Conservation (phyloP, 768 basidiomycete genomes). For the Pleurotus eryngii region DNA sequence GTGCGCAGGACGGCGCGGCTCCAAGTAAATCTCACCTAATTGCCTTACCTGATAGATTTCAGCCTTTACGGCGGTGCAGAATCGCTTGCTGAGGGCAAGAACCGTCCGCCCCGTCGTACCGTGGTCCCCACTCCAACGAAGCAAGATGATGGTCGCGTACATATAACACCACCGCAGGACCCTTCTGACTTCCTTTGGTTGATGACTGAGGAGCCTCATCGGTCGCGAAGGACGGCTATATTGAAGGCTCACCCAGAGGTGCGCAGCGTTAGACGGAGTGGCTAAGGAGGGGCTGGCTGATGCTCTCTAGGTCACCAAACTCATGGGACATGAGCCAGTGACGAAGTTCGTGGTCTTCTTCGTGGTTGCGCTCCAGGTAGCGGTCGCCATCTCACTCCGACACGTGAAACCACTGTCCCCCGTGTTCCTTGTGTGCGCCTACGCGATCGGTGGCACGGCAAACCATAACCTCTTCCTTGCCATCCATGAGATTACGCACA, state of each 20-base stretch:
- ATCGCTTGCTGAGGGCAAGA: slow-evolving; percentile 53
- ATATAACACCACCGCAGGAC: slow-evolving; percentile 62
- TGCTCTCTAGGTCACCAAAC: slow-evolving; percentile 71
- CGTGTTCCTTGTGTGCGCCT: slow-evolving; percentile 73
- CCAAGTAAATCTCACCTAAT: no score
- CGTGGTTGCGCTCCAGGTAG: slow-evolving; percentile 78
- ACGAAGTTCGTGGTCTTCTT: slow-evolving; percentile 88
- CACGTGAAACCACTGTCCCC: slow-evolving; percentile 66
- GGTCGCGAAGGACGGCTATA: slow-evolving; percentile 81
- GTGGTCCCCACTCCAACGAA: slow-evolving; percentile 36
- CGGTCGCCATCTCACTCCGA: slow-evolving; percentile 60
- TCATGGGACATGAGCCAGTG: slow-evolving; percentile 93
- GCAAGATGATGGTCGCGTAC: slow-evolving; percentile 36
- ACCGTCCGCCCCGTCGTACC: slow-evolving; percentile 49
- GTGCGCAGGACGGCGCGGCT: no score
- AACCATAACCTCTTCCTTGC: slow-evolving; percentile 98
- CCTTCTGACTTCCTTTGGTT: slow-evolving; percentile 92
- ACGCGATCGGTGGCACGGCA: slow-evolving; percentile 86
- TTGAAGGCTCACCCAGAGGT: slow-evolving; percentile 95
- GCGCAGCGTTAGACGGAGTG: slow-evolving; percentile 13
- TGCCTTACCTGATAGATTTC: slow-evolving; percentile 47
- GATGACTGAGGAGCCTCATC: slow-evolving; percentile 97
- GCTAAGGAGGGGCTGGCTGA: no score
- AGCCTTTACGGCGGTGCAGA: slow-evolving; percentile 86
- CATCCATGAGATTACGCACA: slow-evolving; percentile 98